phyloP scores from a whole-genome alignment of 2,329 filamentous ascomycete genomes.

The Purpureocillium lavendulum region DNA sequence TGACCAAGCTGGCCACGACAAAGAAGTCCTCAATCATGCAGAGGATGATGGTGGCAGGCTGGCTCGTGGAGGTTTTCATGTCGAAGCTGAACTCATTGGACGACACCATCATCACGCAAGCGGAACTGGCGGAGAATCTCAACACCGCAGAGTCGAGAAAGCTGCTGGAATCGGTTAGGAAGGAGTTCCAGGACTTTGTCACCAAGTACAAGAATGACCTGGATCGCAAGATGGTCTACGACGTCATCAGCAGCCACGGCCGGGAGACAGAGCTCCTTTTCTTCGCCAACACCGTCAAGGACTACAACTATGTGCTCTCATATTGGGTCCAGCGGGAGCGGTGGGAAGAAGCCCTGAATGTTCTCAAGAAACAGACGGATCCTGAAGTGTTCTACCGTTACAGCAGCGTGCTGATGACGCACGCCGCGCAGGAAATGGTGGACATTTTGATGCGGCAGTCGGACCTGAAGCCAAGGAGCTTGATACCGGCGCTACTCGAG shows the following conservation, averaged over 20 bases:
- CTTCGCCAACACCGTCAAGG: slow-evolving; percentile 81
- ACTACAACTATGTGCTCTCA: slow-evolving; percentile 88
- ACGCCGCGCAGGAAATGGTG: slow-evolving; percentile 77
- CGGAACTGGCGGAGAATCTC: slow-evolving; percentile 65
- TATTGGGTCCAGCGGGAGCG: slow-evolving; percentile 97
- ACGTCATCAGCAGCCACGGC: slow-evolving; percentile 91
- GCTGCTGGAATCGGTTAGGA: slow-evolving; percentile 60
- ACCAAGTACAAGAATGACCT: slow-evolving; percentile 78
- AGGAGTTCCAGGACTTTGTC: slow-evolving; percentile 84
- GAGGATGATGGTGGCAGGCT: slow-evolving; percentile 87
- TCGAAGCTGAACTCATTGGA: slow-evolving; percentile 91
- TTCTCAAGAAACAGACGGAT: slow-evolving; percentile 88
- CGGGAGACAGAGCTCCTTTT: slow-evolving; percentile 86
- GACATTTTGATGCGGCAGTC: slow-evolving; percentile 91
- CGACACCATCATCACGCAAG: slow-evolving; percentile 84
- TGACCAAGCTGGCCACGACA: slow-evolving; percentile 72
- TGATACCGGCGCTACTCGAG: slow-evolving; percentile 88
- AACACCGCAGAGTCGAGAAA: slow-evolving; percentile 64
- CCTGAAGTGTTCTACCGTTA: slow-evolving; percentile 94
- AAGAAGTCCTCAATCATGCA: slow-evolving; percentile 88
- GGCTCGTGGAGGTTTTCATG: slow-evolving; percentile 96
- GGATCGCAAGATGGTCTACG: slow-evolving; percentile 87
- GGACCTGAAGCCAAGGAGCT: slow-evolving; percentile 73
- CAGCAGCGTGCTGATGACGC: slow-evolving; percentile 91
- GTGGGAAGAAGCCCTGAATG: slow-evolving; percentile 78